phyloP scores from a whole-genome alignment of 2,329 filamentous ascomycete genomes.

The Monilinia vaccinii-corymbosi region DNA sequence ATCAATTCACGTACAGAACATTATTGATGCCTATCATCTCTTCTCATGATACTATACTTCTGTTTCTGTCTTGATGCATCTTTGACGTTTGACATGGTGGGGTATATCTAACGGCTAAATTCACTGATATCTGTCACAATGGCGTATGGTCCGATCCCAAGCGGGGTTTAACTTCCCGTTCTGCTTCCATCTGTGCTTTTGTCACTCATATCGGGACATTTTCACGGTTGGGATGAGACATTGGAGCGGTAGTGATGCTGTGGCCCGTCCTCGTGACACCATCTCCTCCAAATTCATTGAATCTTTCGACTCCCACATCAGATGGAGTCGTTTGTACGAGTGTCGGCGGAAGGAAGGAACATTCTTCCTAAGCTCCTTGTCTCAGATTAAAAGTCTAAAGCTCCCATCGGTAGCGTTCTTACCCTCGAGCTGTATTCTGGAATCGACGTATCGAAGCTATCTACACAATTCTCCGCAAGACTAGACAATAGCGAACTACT shows the following conservation, averaged over 20 bases:
- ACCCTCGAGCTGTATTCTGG: neutral
- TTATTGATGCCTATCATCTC: neutral
- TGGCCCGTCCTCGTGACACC: conserved; percentile 3
- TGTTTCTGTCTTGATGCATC: conserved; percentile 1
- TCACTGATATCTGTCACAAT: conserved; percentile 1
- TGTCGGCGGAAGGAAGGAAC: conserved; percentile 5
- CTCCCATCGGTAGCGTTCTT: conserved; percentile 2
- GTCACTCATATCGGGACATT: conserved; percentile 5
- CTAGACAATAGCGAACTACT: neutral
- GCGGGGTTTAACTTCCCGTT: conserved; percentile 6
- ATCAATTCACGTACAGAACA: neutral
- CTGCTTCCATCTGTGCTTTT: neutral
- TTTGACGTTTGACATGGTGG: conserved; percentile 6
- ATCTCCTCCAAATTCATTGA: neutral
- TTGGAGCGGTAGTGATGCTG: conserved; percentile 7
- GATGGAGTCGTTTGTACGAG: neutral
- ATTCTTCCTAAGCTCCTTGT: conserved; percentile 8
- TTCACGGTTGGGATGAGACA: conserved; percentile 9
- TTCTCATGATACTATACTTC: neutral
- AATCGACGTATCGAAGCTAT: neutral
- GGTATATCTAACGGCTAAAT: neutral
- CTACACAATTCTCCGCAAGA: neutral
- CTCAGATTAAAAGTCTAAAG: conserved; percentile 7
- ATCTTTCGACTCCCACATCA: neutral
- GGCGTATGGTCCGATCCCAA: conserved; percentile 4